Percentiles rank a stretch among this genome's conserved stretches.
Conservation (phyloP, 2,329 filamentous ascomycete genomes). For the Cryphonectria nitschkei region DNA sequence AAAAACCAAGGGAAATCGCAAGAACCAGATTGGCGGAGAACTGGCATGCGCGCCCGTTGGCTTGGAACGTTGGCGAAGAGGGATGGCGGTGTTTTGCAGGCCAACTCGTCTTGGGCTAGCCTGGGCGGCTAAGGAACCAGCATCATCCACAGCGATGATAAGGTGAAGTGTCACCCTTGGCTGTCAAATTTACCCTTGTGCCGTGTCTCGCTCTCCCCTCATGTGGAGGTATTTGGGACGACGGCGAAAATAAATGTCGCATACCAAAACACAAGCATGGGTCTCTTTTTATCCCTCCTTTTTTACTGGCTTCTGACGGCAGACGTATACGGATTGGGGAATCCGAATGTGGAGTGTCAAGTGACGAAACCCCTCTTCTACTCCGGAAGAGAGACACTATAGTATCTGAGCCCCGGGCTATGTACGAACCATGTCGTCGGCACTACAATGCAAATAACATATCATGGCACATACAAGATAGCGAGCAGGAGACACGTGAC, state of each 20-base stretch:
- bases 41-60: neutral
- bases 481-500: neutral
- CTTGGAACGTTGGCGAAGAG: neutral
- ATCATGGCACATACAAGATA: neutral
- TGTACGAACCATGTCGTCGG: neutral
- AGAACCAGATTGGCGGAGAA: neutral
- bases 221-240: neutral
- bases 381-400: neutral
- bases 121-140: neutral
- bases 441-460: neutral
- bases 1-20: neutral
- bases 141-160: neutral
- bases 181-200: neutral
- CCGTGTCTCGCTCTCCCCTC: neutral
- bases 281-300: no score
- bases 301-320: neutral
- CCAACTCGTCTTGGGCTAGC: constrained; percentile 8
- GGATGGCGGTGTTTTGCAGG: neutral
- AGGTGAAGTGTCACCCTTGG: constrained; percentile 1
- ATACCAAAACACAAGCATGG: neutral
- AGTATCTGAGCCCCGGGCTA: neutral
- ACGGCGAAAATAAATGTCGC: neutral
- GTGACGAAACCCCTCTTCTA: neutral
- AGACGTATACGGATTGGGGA: neutral
- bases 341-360: neutral